Evolutionary conservation across 805 yeast species (phyloP).

Genomic region (Candida railenensis): DNA sequence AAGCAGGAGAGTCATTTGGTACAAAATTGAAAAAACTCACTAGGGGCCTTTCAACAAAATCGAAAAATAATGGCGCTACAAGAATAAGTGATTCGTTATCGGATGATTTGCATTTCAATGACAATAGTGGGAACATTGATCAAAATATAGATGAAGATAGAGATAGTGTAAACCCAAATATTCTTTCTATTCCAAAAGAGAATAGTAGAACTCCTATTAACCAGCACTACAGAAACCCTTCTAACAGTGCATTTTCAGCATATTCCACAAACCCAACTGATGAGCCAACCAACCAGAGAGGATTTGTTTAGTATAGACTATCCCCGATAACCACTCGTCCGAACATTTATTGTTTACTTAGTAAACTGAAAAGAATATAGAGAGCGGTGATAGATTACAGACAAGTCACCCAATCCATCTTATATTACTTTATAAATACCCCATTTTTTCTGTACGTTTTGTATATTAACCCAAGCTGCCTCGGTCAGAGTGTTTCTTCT

Average conservation of each 20-base stretch:
- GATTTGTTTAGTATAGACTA: conserved; percentile 18
- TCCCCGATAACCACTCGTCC: too few species aligned
- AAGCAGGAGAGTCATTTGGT: conserved; percentile 27
- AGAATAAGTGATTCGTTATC: conserved; percentile 25
- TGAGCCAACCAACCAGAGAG: conserved; percentile 26
- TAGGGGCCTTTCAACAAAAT: conserved; percentile 37
- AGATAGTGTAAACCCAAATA: conserved; percentile 4
- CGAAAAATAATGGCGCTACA: conserved; percentile 5
- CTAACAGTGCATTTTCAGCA: conserved; percentile 16
- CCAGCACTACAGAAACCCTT: conserved; percentile 24
- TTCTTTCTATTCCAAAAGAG: conserved; percentile 7
- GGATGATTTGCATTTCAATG: conserved; percentile 9
- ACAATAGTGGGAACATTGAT: not conserved
- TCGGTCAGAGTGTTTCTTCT: not conserved
- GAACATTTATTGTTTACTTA: too few species aligned
- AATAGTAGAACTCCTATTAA: conserved; percentile 9
- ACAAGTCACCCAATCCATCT: too few species aligned
- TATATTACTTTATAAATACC: conserved; percentile 3
- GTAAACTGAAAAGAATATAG: too few species aligned
- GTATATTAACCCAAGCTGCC: not conserved
- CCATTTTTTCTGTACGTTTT: not conserved
- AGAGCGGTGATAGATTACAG: too few species aligned
- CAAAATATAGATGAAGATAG: conserved; percentile 10
- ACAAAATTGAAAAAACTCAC: conserved; percentile 44
- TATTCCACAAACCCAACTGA: conserved; percentile 13